Evolutionary conservation across 331 rosid genomes (phyloP), one percentile per base, ranked within the genome.

Genomic region (Erythrophleum ivorense): DNA sequence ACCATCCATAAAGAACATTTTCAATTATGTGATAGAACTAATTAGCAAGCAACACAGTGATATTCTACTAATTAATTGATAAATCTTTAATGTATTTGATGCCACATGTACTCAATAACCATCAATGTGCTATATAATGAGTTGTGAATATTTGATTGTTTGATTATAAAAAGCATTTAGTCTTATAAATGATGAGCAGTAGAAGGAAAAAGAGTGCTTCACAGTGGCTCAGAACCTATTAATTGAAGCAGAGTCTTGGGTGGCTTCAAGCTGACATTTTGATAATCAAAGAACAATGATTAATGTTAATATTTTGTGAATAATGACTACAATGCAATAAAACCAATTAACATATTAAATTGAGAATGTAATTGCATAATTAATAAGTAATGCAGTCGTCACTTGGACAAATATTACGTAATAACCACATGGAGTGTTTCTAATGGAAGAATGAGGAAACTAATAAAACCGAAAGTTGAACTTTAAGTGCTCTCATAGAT

Each of bases 301-400:
- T 41, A 52, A 69, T 6, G 49, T 38, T 69, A n/a, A 66, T 7
- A 18, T 71, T 4, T 48, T 45, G 16, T 58, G 52, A 46, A 71
- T 6, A 4, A 43, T 24, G 16, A 16, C 45, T 16, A 48, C 49
- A 49, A 2, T n/a, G 49, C 40, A 38, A 3, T 7, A 49, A 71
- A 68, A 11, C 21, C 10, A 50, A 12, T 60, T 63, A 74, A 38
- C 15, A 16, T 16, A 13, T n/a, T 13, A 11, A 9, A 15, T 5
- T 33, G 8, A 70, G 73, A 29, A 60, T 48, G 58, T 24, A 83
- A 54, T 73, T 48, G 74, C 77, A 80, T 29, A 78, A 67, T 52
- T 55, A 80, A 60, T 65, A 80, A 54, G 88, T 76, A 83, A 85
- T 72, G 88, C 80, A 81, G 40, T 83, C 92, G 85, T 89, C 92